Evolutionary conservation across 306 rosid genomes (phyloP).

Genomic region (Ochetophila trinervis): DNA sequence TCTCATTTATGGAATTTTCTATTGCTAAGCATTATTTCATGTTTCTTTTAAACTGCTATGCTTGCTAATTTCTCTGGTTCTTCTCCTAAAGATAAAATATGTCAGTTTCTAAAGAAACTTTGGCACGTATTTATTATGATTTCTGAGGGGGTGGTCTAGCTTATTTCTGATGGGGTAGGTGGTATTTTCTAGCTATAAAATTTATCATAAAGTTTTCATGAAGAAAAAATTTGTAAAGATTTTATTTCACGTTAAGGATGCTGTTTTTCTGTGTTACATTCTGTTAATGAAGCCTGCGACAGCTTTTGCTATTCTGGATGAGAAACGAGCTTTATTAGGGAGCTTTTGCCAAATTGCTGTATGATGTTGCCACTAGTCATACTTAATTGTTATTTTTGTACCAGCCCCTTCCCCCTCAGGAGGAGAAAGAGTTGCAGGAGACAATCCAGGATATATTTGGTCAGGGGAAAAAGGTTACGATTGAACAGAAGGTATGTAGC

Average conservation of each 20-base stretch:
- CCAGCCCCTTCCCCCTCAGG: constrained; percentile 84
- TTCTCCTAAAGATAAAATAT: background rate
- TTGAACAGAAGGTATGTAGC: constrained; percentile 79
- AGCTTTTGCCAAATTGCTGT: background rate
- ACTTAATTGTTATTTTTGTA: constrained; percentile 19
- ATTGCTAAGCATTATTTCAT: background rate
- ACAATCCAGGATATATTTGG: constrained; percentile 77
- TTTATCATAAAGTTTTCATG: background rate
- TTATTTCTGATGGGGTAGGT: background rate
- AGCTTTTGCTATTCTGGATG: too few species aligned
- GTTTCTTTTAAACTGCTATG: background rate
- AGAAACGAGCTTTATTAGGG: too few species aligned
- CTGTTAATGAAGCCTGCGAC: background rate
- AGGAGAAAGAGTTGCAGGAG: constrained; percentile 84
- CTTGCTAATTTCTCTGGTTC: background rate
- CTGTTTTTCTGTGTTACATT: background rate
- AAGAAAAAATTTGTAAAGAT: too few species aligned
- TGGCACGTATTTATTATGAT: background rate
- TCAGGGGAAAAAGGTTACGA: constrained; percentile 59
- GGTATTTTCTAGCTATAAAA: background rate
- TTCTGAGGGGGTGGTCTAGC: background rate
- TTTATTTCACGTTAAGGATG: background rate
- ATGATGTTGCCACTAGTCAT: background rate
- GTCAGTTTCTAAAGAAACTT: background rate
- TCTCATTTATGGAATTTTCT: background rate